Evolutionary conservation across 352 stramenopile genomes (phyloP), one percentile per base, ranked within the genome.

Genomic region (Phytophthora sp.): DNA sequence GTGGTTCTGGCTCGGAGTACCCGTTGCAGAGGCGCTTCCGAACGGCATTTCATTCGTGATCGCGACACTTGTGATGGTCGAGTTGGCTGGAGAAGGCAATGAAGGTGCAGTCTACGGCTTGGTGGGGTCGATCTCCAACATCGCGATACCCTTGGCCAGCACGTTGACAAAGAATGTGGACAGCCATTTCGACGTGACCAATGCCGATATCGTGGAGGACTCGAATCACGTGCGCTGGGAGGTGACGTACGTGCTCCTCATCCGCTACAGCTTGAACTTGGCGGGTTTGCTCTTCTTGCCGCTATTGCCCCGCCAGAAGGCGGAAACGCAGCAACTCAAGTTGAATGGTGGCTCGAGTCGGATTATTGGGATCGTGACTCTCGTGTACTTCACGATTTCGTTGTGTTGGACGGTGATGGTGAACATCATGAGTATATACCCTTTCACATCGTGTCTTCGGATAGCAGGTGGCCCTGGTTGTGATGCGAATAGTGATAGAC

Each of bases 1-100:
- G 31, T 86, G 77, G 77, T 82, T 84, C 46, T 82, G 65, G 63
- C 48, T 82, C 7, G 75, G 69, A 21, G 62, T 70, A 4, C 57
- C 72, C 0, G 43, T 82, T 21, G 61, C 60, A 1, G 67, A 73
- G 30, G 62, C 65, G 42, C 32, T 83, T 7, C 70, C 74, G 1
- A 58, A 39, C 15, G 74, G 69, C 6, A 74, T 86, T 7, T 28
- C 63, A 5, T 86, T 74, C 23, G 72, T 86, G 10, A 72, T 83
- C 27, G 43, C 32, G 0, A 80, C 71, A 13, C 82, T 68, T 28
- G 65, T 74, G 9, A 66, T 77, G n/a, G 77, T 87, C 10, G 74
- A 87, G 42, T 32, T 87, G 31, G 66, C 65, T 1, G 65, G 62
- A 20, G 69, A 77, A 21, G 74, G 74, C 15, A 70, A 79, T 12